phyloP scores from a whole-genome alignment of 2,329 filamentous ascomycete species.

The Arthrobotrys sinensis region DNA sequence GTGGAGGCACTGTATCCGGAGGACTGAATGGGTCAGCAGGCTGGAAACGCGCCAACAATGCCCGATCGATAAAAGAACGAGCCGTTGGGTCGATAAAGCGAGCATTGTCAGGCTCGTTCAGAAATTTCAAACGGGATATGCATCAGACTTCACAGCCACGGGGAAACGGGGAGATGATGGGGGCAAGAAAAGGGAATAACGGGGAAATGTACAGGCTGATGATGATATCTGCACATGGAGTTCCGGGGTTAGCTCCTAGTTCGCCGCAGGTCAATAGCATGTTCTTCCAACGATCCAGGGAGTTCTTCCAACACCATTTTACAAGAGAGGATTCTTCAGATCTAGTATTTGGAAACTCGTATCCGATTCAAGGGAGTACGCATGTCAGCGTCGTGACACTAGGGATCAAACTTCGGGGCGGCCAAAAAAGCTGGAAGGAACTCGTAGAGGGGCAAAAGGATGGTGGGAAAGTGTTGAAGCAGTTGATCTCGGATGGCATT shows the following conservation, averaged over 20 bases:
- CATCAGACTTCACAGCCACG: constrained; percentile 2
- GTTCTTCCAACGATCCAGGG: constrained; percentile 51
- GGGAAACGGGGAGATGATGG: constrained; percentile 44
- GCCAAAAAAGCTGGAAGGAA: constrained; percentile 44
- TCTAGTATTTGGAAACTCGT: constrained; percentile 56
- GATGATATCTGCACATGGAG: constrained; percentile 42
- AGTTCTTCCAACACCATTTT: constrained; percentile 56
- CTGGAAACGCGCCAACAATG: constrained; percentile 41
- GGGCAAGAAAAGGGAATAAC: constrained; percentile 39
- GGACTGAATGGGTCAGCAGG: constrained; percentile 31
- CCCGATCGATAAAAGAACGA: constrained; percentile 27
- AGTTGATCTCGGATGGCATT: constrained; percentile 33
- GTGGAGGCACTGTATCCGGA: constrained; percentile 22
- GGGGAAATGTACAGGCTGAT: constrained; percentile 48
- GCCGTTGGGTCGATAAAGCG: constrained; percentile 12
- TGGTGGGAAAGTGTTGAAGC: constrained; percentile 31
- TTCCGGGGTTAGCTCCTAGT: constrained; percentile 30
- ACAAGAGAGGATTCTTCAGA: constrained; percentile 38
- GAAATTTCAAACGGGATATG: constrained; percentile 32
- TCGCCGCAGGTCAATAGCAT: constrained; percentile 41
- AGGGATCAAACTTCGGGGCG: constrained; percentile 45
- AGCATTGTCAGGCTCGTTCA: constrained; percentile 1
- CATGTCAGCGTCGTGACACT: constrained; percentile 52
- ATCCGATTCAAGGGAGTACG: constrained; percentile 22
- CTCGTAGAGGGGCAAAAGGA: constrained; percentile 40